Evolutionary conservation across 179 eudicot species (phyloP).

Genomic region (Nepenthes alata): DNA sequence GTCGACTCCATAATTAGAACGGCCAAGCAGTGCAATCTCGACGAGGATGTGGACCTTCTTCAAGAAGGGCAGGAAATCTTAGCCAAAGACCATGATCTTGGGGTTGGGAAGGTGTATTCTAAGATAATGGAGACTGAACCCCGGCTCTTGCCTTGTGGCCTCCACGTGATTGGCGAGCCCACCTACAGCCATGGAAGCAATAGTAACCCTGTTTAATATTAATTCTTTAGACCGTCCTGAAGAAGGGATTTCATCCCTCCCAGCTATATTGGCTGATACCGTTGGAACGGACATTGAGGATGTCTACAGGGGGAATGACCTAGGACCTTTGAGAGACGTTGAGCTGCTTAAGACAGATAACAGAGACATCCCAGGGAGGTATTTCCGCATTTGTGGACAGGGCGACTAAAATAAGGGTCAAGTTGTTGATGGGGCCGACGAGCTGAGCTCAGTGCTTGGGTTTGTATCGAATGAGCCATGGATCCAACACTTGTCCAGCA

Average conservation of each 20-base stretch:
- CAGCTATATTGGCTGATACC: slow-evolving; percentile 63
- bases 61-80: slow-evolving; percentile 76
- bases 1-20: slow-evolving; percentile 92
- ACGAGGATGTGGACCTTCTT: slow-evolving; percentile 90
- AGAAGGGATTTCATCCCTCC: slow-evolving; percentile 62
- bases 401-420: slow-evolving; percentile 80
- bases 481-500: slow-evolving; percentile 68
- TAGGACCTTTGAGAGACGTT: slow-evolving; percentile 70
- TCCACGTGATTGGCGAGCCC: slow-evolving; percentile 92
- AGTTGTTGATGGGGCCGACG: slow-evolving; percentile 70
- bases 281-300: slow-evolving; percentile 80
- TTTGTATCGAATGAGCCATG: slow-evolving; percentile 87
- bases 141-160: slow-evolving; percentile 89
- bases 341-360: slow-evolving; percentile 69
- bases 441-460: slow-evolving; percentile 63
- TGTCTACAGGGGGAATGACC: slow-evolving; percentile 71
- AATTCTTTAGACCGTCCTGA: slow-evolving; percentile 91
- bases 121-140: slow-evolving; percentile 98
- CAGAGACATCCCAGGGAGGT: slow-evolving; percentile 74
- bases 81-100: slow-evolving; percentile 60
- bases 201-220: slow-evolving; percentile 86
- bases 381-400: slow-evolving; percentile 56
- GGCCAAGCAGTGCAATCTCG: slow-evolving; percentile 89
- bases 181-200: slow-evolving; percentile 95
- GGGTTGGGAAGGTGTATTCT: slow-evolving; percentile 88